These are phyloP conservation scores for Colletotrichum chlorophyti DNA, from an alignment of 2,329 filamentous ascomycete species.

Conservation along the genomic window DNA sequence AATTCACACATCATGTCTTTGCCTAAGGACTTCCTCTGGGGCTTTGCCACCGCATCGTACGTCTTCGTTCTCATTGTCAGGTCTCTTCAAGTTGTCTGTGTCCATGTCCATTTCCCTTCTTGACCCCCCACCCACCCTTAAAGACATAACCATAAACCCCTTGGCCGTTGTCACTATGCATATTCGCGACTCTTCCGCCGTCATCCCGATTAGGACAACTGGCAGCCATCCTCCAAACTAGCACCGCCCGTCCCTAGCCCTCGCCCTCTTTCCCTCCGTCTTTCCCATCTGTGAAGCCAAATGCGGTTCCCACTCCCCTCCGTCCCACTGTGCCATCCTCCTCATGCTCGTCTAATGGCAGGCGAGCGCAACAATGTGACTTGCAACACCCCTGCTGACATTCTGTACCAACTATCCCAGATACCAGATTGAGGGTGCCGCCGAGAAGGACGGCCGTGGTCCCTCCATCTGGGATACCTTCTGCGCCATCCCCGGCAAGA, in stretches of 20 bases:
- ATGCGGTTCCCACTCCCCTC: not conserved
- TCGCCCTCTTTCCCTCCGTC: slow-evolving; percentile 15
- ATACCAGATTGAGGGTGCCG: slow-evolving; percentile 86
- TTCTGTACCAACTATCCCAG: slow-evolving; percentile 48
- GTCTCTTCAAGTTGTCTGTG: too few relatives aligned
- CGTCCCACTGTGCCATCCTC: not conserved
- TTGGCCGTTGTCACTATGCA: slow-evolving; percentile 9
- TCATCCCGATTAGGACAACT: slow-evolving; percentile 20
- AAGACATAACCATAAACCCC: not conserved
- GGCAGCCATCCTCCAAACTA: slow-evolving; percentile 13
- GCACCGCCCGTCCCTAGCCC: too few relatives aligned
- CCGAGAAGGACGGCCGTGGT: slow-evolving; percentile 76
- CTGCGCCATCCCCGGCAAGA: slow-evolving; percentile 80
- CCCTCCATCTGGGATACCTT: slow-evolving; percentile 93
- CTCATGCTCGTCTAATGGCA: not conserved
- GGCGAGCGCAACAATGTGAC: slow-evolving; percentile 8
- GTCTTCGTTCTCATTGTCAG: too few relatives aligned
- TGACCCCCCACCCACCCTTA: not conserved
- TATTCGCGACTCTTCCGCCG: slow-evolving; percentile 7
- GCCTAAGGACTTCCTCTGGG: slow-evolving; percentile 77
- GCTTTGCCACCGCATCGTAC: slow-evolving; percentile 79
- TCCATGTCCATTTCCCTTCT: not conserved
- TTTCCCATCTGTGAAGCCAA: slow-evolving; percentile 6
- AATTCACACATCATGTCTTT: slow-evolving; percentile 56
- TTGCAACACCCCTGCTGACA: slow-evolving; percentile 20